Evolutionary conservation across 768 basidiomycete genomes (phyloP).

Genomic region (Russula abietina): DNA sequence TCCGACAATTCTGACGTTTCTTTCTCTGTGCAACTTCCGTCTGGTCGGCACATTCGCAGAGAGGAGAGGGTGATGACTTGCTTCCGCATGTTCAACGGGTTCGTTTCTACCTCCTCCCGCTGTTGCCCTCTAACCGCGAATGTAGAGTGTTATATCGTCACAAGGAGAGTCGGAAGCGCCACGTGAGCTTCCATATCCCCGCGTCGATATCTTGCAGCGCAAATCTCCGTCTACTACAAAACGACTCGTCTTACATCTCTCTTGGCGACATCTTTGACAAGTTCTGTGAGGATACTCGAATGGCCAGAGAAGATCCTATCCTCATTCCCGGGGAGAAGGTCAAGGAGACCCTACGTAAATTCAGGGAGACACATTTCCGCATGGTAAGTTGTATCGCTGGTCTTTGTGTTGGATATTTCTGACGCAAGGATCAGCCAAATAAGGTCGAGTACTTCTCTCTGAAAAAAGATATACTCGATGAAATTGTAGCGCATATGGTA

Average conservation of each 20-base stretch:
- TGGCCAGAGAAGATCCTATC: constrained; percentile 83
- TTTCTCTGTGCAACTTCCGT: constrained; percentile 88
- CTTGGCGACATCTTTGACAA: constrained; percentile 93
- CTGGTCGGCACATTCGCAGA: constrained; percentile 76
- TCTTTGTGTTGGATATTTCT: background rate
- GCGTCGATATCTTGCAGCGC: constrained; percentile 80
- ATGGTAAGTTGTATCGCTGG: constrained; percentile 33
- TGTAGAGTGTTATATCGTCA: constrained; percentile 73
- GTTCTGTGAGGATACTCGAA: constrained; percentile 67
- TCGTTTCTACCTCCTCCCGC: background rate
- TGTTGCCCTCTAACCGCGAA: constrained; percentile 3
- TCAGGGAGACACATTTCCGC: constrained; percentile 40
- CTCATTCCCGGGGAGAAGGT: constrained; percentile 82
- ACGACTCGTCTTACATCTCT: constrained; percentile 84
- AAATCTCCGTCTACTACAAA: constrained; percentile 78
- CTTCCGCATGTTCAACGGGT: constrained; percentile 94
- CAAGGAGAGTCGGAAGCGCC: constrained; percentile 90
- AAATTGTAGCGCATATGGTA: constrained; percentile 79
- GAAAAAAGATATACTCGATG: constrained; percentile 83
- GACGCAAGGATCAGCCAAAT: constrained; percentile 38
- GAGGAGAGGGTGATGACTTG: constrained; percentile 91
- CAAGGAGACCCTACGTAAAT: constrained; percentile 57
- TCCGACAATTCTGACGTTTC: constrained; percentile 84
- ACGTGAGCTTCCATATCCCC: constrained; percentile 87
- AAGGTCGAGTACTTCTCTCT: constrained; percentile 63